These are phyloP conservation scores for Helminthosporium solani DNA, from an alignment of 2,329 filamentous ascomycete species.

Conservation along the genomic window DNA sequence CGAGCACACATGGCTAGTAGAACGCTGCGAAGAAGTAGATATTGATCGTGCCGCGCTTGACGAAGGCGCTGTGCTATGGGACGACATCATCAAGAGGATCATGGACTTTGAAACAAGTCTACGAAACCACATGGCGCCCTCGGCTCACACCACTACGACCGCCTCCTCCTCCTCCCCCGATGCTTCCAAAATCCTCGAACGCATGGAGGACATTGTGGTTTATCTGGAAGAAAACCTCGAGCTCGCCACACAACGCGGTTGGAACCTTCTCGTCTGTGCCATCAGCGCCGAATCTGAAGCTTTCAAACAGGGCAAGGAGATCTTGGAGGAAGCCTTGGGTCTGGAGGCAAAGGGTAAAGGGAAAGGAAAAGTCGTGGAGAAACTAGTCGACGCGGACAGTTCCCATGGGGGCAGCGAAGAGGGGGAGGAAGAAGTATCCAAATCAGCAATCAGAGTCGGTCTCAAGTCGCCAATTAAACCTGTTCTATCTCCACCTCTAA, in stretches of 20 bases:
- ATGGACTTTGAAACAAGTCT: constrained; percentile 66
- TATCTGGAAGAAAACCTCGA: constrained; percentile 58
- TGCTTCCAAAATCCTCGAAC: constrained; percentile 25
- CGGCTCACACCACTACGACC: background rate
- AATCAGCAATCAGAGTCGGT: constrained; percentile 33
- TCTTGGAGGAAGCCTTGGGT: constrained; percentile 52
- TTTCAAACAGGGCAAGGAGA: constrained; percentile 59
- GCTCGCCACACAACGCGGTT: constrained; percentile 61
- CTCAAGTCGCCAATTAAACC: constrained; percentile 28
- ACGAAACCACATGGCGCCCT: constrained; percentile 53
- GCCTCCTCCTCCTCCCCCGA: constrained; percentile 12
- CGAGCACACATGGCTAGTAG: constrained; percentile 59
- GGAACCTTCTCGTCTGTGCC: constrained; percentile 74
- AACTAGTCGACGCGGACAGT: constrained; percentile 18
- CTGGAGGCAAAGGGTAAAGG: constrained; percentile 30
- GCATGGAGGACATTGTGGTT: constrained; percentile 59
- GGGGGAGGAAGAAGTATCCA: constrained; percentile 29
- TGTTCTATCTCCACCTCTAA: constrained; percentile 25
- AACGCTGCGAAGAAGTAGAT: constrained; percentile 58
- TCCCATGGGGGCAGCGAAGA: constrained; percentile 11
- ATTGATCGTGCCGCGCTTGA: constrained; percentile 65
- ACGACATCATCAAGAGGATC: constrained; percentile 60
- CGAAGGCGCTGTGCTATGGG: constrained; percentile 68
- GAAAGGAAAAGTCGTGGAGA: constrained; percentile 17
- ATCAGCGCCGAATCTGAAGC: constrained; percentile 73